Evolutionary conservation across 139 green algal species (phyloP), one percentile per base, ranked within the genome.

Genomic region (Edaphochlamys debaryana): DNA sequence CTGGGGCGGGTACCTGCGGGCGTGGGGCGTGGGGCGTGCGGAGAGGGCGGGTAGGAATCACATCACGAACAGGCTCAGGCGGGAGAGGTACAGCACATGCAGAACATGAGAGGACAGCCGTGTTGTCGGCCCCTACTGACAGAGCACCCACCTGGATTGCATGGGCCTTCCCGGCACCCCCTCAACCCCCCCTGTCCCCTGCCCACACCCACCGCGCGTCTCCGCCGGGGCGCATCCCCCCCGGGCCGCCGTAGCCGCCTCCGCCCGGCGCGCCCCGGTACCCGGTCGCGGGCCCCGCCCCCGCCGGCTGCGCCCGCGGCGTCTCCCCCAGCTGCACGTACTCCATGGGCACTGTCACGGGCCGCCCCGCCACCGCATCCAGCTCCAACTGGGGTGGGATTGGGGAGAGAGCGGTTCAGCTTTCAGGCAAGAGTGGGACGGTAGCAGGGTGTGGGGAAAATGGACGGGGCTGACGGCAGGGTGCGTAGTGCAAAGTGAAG

Each of bases 361-460:
- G 92, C 60, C 92, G 93, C 34, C 69, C 75, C 80, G 93, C 94
- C 89, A 96, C 92, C 6, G 96, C 97, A 72, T 98, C 95, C 72
- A 98, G 85, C 94, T 98, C 96, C 40, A 96, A 48, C 84, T 91
- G 56, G 25, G 50, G 48, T 54, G n/a, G n/a, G n/a, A n/a, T n/a
- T n/a, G n/a, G n/a, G n/a, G n/a, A n/a, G n/a, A n/a, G n/a, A n/a
- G n/a, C n/a, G n/a, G n/a, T n/a, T n/a, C n/a, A n/a, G n/a, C n/a
- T n/a, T n/a, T n/a, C n/a, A n/a, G n/a, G n/a, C n/a, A n/a, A n/a
- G n/a, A n/a, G n/a, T n/a, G n/a, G n/a, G n/a, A n/a, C n/a, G n/a
- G n/a, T n/a, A n/a, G n/a, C n/a, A n/a, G n/a, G n/a, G n/a, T n/a
- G n/a, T n/a, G n/a, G n/a, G n/a, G n/a, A n/a, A n/a, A n/a, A n/a